Evolutionary conservation across 1,284 basidiomycete genomes (phyloP), one percentile per base, ranked within the genome.

Genomic region (Omphalotus olearius): DNA sequence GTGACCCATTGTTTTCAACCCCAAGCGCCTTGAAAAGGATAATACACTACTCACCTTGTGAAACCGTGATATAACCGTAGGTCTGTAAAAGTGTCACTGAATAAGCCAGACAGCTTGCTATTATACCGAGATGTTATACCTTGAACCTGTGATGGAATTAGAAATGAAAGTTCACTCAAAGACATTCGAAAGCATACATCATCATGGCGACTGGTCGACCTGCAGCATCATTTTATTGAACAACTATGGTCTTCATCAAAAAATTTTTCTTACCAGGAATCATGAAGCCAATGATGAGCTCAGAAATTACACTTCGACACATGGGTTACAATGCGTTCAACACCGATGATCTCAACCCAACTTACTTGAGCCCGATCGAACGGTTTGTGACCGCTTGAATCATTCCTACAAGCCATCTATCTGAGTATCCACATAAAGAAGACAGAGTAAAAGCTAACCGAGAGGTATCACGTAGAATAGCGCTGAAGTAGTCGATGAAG

Each of bases 371-470:
- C 9, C 78, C 78, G 37, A 84, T 71, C 66, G 83, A 77, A 58
- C 83, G 78, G 63, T 81, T 83, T 18, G 80, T 82, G 54, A 82
- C 80, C 35, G 80, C 79, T 62, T 80, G 77, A 53, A 83, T 82
- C 76, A 87, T 84, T 35, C 83, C 85, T 50, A 85, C 76, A 3
- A 83, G 82, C 45, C 86, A 74, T 41, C 78, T 61, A 69, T 42
- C 78, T 61, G 69, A 79, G 80, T 6, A 75, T 70, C 72, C 50
- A 2, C 20, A 16, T 13, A n/a, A 45, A 23, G 25, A 20, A 57
- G 10, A 17, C 9, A 36, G 25, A 6, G 41, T 23, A 9, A 10
- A 18, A 25, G 41, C 51, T 2, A 23, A 53, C 54, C 54, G 20
- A 56, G 45, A 23, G 54, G 54, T 14, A 56, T 35, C 14, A 56